Percentiles rank a stretch among this genome's conserved stretches.
These are phyloP conservation scores for Syzygium malaccense DNA, from an alignment of 441 rosid species.

Conservation along the genomic window DNA sequence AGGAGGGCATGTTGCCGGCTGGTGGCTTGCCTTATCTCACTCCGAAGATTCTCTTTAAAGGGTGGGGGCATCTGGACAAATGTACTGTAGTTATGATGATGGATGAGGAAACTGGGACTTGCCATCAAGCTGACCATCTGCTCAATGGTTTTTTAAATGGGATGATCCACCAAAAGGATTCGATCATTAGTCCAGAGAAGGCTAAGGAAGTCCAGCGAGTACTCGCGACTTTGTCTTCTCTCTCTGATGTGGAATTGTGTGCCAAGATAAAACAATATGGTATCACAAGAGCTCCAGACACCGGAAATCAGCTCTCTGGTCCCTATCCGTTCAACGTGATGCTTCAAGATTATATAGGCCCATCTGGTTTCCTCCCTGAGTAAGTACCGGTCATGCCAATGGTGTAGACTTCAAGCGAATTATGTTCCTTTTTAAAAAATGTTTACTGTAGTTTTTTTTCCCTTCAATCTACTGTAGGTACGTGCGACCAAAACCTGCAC, in stretches of 20 bases:
- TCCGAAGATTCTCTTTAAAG: conserved; percentile 21
- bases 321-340: conserved; percentile 45
- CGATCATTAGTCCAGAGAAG: conserved; percentile 32
- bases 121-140: conserved; percentile 61
- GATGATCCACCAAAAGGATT: conserved; percentile 43
- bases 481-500: too few relatives aligned
- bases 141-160: conserved; percentile 57
- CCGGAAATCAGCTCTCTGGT: too few relatives aligned
- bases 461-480: too few relatives aligned
- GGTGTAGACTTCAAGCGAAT: too few relatives aligned
- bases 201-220: conserved; percentile 51
- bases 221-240: conserved; percentile 54
- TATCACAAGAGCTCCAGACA: conserved; percentile 45
- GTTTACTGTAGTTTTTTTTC: too few relatives aligned
- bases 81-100: conserved; percentile 68
- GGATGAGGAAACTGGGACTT: conserved; percentile 60
- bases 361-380: too few relatives aligned
- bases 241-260: conserved; percentile 62
- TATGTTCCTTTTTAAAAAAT: too few relatives aligned
- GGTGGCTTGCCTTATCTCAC: conserved; percentile 26
- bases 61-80: conserved; percentile 51
- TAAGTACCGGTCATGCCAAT: too few relatives aligned
- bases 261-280: conserved; percentile 68
- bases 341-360: conserved; percentile 18
- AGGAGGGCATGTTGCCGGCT: conserved; percentile 69